Evolutionary conservation across 2,329 filamentous ascomycete species (phyloP).

Genomic region (Alternaria sp.): DNA sequence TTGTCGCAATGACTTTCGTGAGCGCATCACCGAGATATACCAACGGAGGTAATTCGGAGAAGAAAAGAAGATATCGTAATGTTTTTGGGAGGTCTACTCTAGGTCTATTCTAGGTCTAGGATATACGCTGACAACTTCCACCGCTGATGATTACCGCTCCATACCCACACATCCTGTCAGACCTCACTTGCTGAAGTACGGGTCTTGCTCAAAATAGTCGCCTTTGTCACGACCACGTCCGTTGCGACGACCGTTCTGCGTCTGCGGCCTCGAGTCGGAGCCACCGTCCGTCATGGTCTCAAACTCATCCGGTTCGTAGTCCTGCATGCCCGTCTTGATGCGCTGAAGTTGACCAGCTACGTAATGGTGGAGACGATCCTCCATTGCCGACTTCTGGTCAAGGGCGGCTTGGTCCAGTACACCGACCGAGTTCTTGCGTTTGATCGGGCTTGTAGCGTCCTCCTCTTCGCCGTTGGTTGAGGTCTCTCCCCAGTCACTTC

Average conservation of each 20-base stretch:
- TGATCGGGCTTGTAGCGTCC: slow-evolving; percentile 35
- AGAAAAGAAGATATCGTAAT: not conserved
- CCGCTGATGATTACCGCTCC: slow-evolving; percentile 1
- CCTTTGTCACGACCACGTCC: slow-evolving; percentile 23
- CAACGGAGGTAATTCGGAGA: not conserved
- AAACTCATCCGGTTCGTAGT: slow-evolving; percentile 66
- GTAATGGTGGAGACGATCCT: slow-evolving; percentile 77
- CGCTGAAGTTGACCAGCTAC: slow-evolving; percentile 80
- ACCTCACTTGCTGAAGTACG: slow-evolving; percentile 32
- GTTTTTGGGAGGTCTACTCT: slow-evolving; percentile 5
- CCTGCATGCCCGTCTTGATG: slow-evolving; percentile 66
- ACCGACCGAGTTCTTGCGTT: slow-evolving; percentile 56
- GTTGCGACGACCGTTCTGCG: slow-evolving; percentile 30
- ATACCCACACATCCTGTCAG: not conserved
- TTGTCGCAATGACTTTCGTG: not conserved
- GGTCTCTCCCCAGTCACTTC: slow-evolving; percentile 71
- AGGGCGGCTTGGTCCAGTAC: slow-evolving; percentile 60
- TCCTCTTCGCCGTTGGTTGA: slow-evolving; percentile 47
- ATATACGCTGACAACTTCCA: slow-evolving; percentile 15
- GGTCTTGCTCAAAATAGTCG: slow-evolving; percentile 41
- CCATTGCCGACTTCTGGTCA: slow-evolving; percentile 44
- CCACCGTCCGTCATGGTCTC: slow-evolving; percentile 61
- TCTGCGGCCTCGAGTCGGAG: slow-evolving; percentile 28
- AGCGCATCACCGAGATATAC: not conserved
- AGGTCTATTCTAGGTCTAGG: slow-evolving; percentile 33